These are phyloP conservation scores for Colletotrichum sojae DNA, from an alignment of 2,329 filamentous ascomycete species.

Conservation along the genomic window DNA sequence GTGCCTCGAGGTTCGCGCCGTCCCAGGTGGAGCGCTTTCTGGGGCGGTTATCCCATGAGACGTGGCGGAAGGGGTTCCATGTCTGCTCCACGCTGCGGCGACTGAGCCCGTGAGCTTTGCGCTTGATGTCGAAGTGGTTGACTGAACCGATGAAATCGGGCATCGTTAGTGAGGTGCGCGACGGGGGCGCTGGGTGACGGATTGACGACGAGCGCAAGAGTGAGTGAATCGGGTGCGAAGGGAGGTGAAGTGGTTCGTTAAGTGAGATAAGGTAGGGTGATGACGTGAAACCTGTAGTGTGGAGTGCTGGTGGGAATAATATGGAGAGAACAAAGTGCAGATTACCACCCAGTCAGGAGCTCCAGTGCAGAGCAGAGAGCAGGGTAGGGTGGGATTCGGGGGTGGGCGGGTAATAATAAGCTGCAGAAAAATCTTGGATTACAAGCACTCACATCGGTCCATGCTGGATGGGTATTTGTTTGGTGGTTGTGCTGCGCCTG, in stretches of 20 bases:
- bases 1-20: slow-evolving; percentile 50
- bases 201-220: background rate
- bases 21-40: slow-evolving; percentile 54
- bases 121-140: slow-evolving; percentile 62
- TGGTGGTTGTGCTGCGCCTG: slow-evolving; percentile 14
- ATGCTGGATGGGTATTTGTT: slow-evolving; percentile 25
- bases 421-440: too few relatives aligned
- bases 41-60: slow-evolving; percentile 51
- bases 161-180: slow-evolving; percentile 30
- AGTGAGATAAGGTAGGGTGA: slow-evolving; percentile 36
- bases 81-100: slow-evolving; percentile 54
- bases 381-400: background rate
- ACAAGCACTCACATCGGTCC: slow-evolving; percentile 34
- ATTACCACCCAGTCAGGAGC: background rate
- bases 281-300: slow-evolving; percentile 38
- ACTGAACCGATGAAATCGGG: slow-evolving; percentile 50
- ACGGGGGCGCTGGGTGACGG: background rate
- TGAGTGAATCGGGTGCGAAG: background rate
- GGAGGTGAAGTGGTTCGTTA: slow-evolving; percentile 19
- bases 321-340: slow-evolving; percentile 14
- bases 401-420: slow-evolving; percentile 1
- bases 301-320: slow-evolving; percentile 33
- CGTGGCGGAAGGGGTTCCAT: slow-evolving; percentile 62
- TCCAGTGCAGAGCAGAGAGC: too few relatives aligned
- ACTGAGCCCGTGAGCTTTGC: slow-evolving; percentile 59